These are phyloP conservation scores for Talaromyces atroroseus DNA, from an alignment of 2,329 filamentous ascomycete genomes.

Conservation along the genomic window DNA sequence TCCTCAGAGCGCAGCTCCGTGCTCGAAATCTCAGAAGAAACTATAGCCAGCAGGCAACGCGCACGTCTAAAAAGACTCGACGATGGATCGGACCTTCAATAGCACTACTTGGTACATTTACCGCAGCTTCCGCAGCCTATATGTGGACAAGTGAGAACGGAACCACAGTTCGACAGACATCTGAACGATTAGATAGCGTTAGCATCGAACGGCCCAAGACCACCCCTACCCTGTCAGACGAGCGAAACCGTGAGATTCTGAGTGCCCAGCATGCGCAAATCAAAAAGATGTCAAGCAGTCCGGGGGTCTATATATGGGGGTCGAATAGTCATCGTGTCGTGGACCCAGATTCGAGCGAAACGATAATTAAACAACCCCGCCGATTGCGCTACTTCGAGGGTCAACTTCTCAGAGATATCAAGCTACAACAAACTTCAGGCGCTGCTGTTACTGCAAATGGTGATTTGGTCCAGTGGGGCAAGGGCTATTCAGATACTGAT, in stretches of 20 bases:
- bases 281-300: slow-evolving; percentile 71
- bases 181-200: slow-evolving; percentile 36
- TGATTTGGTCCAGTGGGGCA: slow-evolving; percentile 88
- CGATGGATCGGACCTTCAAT: slow-evolving; percentile 28
- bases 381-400: slow-evolving; percentile 79
- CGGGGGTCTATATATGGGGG: slow-evolving; percentile 91
- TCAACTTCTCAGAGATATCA: slow-evolving; percentile 77
- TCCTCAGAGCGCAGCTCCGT: slow-evolving; percentile 18
- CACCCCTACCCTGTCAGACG: slow-evolving; percentile 51
- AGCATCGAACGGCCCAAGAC: slow-evolving; percentile 63
- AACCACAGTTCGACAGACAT: slow-evolving; percentile 16
- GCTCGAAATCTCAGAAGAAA: slow-evolving; percentile 25
- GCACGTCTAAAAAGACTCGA: slow-evolving; percentile 16
- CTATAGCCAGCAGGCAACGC: slow-evolving; percentile 23
- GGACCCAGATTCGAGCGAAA: slow-evolving; percentile 73
- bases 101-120: slow-evolving; percentile 26
- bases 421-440: slow-evolving; percentile 74
- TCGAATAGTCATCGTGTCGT: slow-evolving; percentile 81
- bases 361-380: slow-evolving; percentile 71
- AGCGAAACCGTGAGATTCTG: slow-evolving; percentile 69
- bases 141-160: slow-evolving; percentile 21
- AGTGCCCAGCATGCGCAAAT: slow-evolving; percentile 86
- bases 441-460: slow-evolving; percentile 83
- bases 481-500: slow-evolving; percentile 62
- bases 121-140: slow-evolving; percentile 28